phyloP scores from a whole-genome alignment of 768 basidiomycete species.

The Peribolospora kevripleyi region DNA sequence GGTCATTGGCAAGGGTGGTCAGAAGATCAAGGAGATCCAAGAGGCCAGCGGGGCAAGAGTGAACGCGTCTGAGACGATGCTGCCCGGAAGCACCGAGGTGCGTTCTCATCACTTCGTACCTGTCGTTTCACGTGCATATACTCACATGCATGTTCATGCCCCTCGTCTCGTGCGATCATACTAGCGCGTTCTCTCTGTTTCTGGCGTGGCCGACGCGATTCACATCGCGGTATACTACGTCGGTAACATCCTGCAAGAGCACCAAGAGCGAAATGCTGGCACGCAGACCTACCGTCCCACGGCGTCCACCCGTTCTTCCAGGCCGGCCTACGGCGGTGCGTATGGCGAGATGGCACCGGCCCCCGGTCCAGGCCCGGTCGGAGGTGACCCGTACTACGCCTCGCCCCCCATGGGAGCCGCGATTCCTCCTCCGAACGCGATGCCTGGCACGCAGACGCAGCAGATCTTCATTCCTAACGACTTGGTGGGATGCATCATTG shows the following conservation, averaged over 20 bases:
- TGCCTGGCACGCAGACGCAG: constrained; percentile 55
- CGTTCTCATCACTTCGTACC: constrained; percentile 9
- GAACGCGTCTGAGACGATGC: constrained; percentile 93
- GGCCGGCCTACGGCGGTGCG: no score
- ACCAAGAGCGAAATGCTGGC: constrained; percentile 36
- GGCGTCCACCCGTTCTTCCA: no score
- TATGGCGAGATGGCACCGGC: no score
- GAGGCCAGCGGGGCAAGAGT: constrained; percentile 88
- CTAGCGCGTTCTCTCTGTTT: constrained; percentile 87
- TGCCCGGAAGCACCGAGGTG: constrained; percentile 98
- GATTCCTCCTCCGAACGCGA: constrained; percentile 29
- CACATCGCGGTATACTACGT: constrained; percentile 99
- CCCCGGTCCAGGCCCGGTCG: background rate
- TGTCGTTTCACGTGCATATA: background rate
- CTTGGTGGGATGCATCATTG: constrained; percentile 89
- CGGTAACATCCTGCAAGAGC: constrained; percentile 59
- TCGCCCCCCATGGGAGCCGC: constrained; percentile 16
- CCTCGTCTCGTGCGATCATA: background rate
- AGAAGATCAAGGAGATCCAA: constrained; percentile 98
- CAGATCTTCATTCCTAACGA: constrained; percentile 97
- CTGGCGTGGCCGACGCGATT: constrained; percentile 94
- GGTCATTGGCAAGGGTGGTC: constrained; percentile 89
- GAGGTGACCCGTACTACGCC: background rate
- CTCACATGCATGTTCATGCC: background rate
- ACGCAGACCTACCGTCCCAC: no score